Conservation (phyloP, 2,329 filamentous ascomycete genomes). For the Clarireedia sp. region DNA sequence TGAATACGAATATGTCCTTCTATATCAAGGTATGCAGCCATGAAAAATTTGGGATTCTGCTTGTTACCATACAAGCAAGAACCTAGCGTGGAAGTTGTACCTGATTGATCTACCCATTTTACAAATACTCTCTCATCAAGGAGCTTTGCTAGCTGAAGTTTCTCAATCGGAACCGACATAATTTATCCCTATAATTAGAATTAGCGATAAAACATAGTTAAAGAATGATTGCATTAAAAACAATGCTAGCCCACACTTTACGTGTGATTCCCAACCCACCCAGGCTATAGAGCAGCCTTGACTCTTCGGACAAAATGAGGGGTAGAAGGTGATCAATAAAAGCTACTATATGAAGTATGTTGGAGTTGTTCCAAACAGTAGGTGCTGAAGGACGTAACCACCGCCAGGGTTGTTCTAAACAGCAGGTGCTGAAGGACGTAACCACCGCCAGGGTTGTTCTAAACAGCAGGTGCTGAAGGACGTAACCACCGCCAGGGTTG, state of each 20-base stretch:
- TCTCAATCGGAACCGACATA: background rate
- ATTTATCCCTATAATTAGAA: background rate
- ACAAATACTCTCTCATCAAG: background rate
- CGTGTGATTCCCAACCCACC: constrained; percentile 1
- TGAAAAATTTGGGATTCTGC: too few relatives aligned
- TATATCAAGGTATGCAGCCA: background rate
- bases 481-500: too few relatives aligned
- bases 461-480: background rate
- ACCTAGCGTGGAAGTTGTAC: background rate
- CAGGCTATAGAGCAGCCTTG: constrained; percentile 5
- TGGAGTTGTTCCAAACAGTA: background rate
- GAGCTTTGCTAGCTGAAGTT: background rate
- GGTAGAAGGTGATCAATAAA: too few relatives aligned
- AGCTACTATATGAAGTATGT: too few relatives aligned
- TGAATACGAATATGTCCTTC: background rate
- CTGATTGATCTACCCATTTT: background rate
- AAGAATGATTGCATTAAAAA: constrained; percentile 1
- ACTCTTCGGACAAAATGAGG: background rate
- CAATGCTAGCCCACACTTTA: background rate
- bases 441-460: background rate
- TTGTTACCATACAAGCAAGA: too few relatives aligned
- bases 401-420: too few relatives aligned
- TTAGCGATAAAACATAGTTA: background rate
- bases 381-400: too few relatives aligned
- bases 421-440: background rate